These are phyloP conservation scores for Bruguiera gymnorhiza DNA, from an alignment of 345 rosid species.

Conservation along the genomic window DNA sequence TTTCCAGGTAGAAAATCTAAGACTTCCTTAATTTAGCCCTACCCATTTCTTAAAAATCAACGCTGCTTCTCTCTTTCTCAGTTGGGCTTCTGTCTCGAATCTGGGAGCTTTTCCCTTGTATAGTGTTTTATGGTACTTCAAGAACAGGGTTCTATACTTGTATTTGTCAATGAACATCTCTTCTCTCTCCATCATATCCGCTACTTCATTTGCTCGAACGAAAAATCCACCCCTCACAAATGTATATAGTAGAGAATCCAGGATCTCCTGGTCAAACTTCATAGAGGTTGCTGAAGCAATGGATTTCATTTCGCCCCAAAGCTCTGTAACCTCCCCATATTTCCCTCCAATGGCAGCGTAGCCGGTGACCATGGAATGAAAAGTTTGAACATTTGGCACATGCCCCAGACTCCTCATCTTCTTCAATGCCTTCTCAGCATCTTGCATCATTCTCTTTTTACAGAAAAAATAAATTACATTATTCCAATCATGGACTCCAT, in stretches of 20 bases:
- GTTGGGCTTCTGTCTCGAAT: constrained; percentile 77
- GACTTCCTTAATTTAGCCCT: constrained; percentile 45
- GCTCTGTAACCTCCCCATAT: constrained; percentile 80
- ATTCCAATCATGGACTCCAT: constrained; percentile 88
- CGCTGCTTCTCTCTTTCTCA: constrained; percentile 74
- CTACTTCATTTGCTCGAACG: constrained; percentile 75
- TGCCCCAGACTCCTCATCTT: constrained; percentile 85
- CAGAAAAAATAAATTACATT: constrained; percentile 84
- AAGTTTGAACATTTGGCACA: constrained; percentile 85
- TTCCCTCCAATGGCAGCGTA: constrained; percentile 88
- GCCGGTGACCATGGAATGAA: constrained; percentile 91
- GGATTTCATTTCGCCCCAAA: constrained; percentile 96
- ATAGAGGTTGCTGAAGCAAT: constrained; percentile 57
- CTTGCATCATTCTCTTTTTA: constrained; percentile 87
- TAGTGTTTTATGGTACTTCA: constrained; percentile 90
- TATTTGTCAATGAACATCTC: constrained; percentile 85
- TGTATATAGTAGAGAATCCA: constrained; percentile 82
- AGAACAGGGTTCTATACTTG: constrained; percentile 73
- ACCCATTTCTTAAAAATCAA: constrained; percentile 75
- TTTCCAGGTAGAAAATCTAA: too few species aligned
- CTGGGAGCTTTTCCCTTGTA: constrained; percentile 86
- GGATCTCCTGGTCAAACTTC: constrained; percentile 89
- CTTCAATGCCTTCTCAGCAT: constrained; percentile 85
- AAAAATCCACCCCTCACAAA: constrained; percentile 93
- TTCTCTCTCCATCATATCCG: constrained; percentile 72